phyloP scores from a whole-genome alignment of 306 rosid species.

The Amphicarpaea edgeworthii region DNA sequence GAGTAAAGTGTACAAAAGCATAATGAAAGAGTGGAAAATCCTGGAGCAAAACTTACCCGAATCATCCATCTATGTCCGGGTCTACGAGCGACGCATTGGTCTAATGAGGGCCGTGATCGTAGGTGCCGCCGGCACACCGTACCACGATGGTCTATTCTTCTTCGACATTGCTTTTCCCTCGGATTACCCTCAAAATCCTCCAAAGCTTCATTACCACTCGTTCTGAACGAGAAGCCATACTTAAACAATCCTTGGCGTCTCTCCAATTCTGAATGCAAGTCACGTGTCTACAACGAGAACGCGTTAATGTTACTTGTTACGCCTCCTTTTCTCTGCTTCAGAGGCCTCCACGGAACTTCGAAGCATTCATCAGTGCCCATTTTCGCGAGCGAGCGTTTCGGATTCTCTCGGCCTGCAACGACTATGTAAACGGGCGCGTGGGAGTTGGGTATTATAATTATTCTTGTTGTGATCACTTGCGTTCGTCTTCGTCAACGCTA shows the following conservation, averaged over 20 bases:
- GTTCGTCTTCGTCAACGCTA: background rate
- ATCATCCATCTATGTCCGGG: constrained; percentile 60
- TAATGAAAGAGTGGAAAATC: constrained; percentile 67
- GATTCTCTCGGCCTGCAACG: constrained; percentile 54
- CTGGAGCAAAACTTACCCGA: constrained; percentile 55
- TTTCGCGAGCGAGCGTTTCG: constrained; percentile 39
- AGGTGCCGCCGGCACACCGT: constrained; percentile 68
- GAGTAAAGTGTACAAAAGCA: background rate
- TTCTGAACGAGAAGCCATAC: constrained; percentile 61
- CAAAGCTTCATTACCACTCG: constrained; percentile 41
- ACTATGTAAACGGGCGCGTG: constrained; percentile 48
- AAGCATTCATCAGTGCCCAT: constrained; percentile 35
- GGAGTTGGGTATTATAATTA: constrained; percentile 46
- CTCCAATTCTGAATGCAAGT: background rate
- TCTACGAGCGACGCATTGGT: constrained; percentile 56
- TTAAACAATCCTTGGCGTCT: constrained; percentile 56
- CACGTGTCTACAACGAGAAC: constrained; percentile 52
- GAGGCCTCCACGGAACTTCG: constrained; percentile 53
- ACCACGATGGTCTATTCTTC: constrained; percentile 68
- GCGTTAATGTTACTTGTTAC: constrained; percentile 43
- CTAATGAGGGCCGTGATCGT: constrained; percentile 57
- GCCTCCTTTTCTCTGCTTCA: constrained; percentile 27
- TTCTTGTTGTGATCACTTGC: background rate
- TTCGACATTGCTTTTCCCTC: constrained; percentile 59
- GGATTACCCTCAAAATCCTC: constrained; percentile 60